phyloP scores from a whole-genome alignment of 2,329 filamentous ascomycete species.

The Atkinsonella hypoxylon region DNA sequence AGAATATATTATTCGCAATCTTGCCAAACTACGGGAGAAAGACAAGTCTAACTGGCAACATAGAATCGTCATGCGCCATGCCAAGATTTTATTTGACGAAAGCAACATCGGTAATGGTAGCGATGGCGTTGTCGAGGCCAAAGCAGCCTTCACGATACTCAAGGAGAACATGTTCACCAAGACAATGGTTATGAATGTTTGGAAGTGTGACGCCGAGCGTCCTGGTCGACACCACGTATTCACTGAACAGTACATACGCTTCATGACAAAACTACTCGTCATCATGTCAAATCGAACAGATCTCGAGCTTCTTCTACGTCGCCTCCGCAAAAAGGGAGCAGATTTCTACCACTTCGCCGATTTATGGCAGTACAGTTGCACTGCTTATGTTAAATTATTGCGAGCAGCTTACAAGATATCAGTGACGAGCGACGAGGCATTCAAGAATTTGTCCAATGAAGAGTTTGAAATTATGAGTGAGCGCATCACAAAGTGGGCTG shows the following conservation, averaged over 20 bases:
- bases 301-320: conserved; percentile 65
- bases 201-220: conserved; percentile 80
- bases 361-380: conserved; percentile 45
- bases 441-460: conserved; percentile 40
- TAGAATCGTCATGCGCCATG: conserved; percentile 69
- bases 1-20: conserved; percentile 38
- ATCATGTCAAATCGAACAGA: conserved; percentile 63
- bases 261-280: conserved; percentile 64
- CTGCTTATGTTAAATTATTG: conserved; percentile 40
- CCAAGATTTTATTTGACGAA: conserved; percentile 41
- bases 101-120: conserved; percentile 25
- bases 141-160: conserved; percentile 70
- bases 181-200: conserved; percentile 88
- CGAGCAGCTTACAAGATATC: conserved; percentile 35
- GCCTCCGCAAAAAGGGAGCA: conserved; percentile 68
- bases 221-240: conserved; percentile 86
- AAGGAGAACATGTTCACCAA: conserved; percentile 70
- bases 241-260: conserved; percentile 73
- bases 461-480: conserved; percentile 47
- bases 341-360: conserved; percentile 57
- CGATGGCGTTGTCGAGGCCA: conserved; percentile 50
- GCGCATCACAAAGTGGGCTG: conserved; percentile 43
- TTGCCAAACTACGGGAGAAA: conserved; percentile 47
- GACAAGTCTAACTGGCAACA: conserved; percentile 96
- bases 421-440: conserved; percentile 38